A percentile compares a stretch with the other conserved stretches of the same genome.
Evolutionary conservation across 2,329 filamentous ascomycete genomes (phyloP).

Genomic region (Hypoxylon sp.): DNA sequence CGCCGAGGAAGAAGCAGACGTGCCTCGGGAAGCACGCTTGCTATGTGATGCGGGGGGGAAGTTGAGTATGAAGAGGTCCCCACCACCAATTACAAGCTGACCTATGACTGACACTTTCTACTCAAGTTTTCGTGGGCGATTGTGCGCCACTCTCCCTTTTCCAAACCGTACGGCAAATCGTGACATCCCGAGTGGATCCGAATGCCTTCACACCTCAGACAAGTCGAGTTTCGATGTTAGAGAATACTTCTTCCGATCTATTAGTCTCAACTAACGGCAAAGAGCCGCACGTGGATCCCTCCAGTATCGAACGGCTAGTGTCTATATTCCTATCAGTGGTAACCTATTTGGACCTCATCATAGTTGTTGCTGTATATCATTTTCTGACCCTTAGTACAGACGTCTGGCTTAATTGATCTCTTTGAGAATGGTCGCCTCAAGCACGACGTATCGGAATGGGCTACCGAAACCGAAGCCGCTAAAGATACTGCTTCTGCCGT

Average conservation of each 20-base stretch:
- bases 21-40: constrained; percentile 66
- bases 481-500: constrained; percentile 59
- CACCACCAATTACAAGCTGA: background rate
- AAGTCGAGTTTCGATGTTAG: constrained; percentile 63
- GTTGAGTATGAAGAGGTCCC: constrained; percentile 52
- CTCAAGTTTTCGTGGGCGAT: constrained; percentile 66
- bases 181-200: constrained; percentile 62
- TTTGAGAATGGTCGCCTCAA: constrained; percentile 59
- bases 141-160: constrained; percentile 69
- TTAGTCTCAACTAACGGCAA: constrained; percentile 26
- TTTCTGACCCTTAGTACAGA: constrained; percentile 44
- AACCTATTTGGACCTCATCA: constrained; percentile 18
- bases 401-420: constrained; percentile 63
- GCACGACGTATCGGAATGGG: constrained; percentile 60
- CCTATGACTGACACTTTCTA: constrained; percentile 7
- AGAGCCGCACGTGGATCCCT: constrained; percentile 44
- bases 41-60: constrained; percentile 67
- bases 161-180: constrained; percentile 66
- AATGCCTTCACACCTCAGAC: constrained; percentile 66
- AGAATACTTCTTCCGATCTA: constrained; percentile 57
- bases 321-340: constrained; percentile 48
- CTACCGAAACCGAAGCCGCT: constrained; percentile 51
- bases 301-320: constrained; percentile 38
- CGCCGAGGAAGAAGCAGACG: constrained; percentile 66
- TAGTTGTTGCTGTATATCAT: background rate